Conservation (phyloP, 2,329 filamentous ascomycete species). For the Claviceps lovelessii region DNA sequence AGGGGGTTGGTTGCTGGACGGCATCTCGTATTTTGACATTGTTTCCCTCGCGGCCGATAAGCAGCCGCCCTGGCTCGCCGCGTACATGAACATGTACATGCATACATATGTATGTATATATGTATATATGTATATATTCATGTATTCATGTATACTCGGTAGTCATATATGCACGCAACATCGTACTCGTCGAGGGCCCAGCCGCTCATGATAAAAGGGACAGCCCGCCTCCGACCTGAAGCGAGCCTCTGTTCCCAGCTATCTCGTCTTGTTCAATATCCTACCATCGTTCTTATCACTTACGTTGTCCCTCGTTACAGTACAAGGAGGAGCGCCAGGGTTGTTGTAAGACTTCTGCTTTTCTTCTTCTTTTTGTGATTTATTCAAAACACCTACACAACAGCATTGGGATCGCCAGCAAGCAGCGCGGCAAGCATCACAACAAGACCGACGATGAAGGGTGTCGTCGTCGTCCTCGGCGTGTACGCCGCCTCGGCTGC, state of each 20-base stretch:
- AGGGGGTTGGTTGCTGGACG: slow-evolving; percentile 5
- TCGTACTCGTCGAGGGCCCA: not conserved
- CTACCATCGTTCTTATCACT: not conserved
- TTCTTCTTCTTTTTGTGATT: not conserved
- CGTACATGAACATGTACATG: not conserved
- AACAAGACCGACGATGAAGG: slow-evolving; percentile 19
- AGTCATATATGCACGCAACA: no score
- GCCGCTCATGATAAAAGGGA: not conserved
- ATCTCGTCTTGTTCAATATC: not conserved
- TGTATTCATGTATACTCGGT: not conserved
- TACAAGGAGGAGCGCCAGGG: not conserved
- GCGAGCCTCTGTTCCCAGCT: not conserved
- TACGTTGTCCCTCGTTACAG: slow-evolving; percentile 3
- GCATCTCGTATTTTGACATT: slow-evolving; percentile 8
- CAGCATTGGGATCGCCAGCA: slow-evolving; percentile 5
- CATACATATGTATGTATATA: not conserved
- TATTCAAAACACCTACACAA: slow-evolving; percentile 1
- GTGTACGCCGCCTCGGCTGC: slow-evolving; percentile 18
- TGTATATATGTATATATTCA: not conserved
- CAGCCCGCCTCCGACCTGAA: not conserved
- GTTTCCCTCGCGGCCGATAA: not conserved
- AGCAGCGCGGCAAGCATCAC: not conserved
- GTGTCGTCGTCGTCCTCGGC: slow-evolving; percentile 15
- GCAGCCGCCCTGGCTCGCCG: not conserved
- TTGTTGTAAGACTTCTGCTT: not conserved